A percentile compares a stretch with the other conserved stretches of the same genome.
Evolutionary conservation across 2,329 filamentous ascomycete genomes (phyloP).

Genomic region (Ascomycota sp.): DNA sequence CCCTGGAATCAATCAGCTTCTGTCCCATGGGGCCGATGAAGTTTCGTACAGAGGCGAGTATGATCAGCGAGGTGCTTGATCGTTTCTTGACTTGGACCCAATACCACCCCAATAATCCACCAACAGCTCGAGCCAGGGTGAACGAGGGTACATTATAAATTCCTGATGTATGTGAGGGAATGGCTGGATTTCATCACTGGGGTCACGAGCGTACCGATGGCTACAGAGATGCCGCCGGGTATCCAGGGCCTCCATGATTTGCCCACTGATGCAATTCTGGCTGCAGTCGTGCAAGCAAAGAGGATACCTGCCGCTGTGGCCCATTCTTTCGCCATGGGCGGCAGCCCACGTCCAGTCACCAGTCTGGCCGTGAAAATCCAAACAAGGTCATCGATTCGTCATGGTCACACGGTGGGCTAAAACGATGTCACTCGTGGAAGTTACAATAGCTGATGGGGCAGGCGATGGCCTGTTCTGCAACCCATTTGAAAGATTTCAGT

Average conservation of each 20-base stretch:
- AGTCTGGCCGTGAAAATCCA: slow-evolving; percentile 94
- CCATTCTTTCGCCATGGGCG: slow-evolving; percentile 64
- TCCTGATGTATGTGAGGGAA: slow-evolving; percentile 22
- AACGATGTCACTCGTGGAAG: slow-evolving; percentile 28
- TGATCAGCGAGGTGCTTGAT: slow-evolving; percentile 58
- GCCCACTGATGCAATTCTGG: slow-evolving; percentile 39
- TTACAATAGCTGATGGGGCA: slow-evolving; percentile 16
- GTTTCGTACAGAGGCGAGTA: slow-evolving; percentile 46
- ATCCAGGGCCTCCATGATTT: slow-evolving; percentile 53
- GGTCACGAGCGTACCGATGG: slow-evolving; percentile 44
- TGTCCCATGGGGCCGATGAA: neutral
- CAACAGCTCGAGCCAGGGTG: slow-evolving; percentile 69
- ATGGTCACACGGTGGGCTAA: slow-evolving; percentile 31
- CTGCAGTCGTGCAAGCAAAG: slow-evolving; percentile 49
- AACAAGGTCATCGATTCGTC: slow-evolving; percentile 47
- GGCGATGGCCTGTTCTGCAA: no score
- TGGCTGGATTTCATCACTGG: neutral
- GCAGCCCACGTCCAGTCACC: slow-evolving; percentile 77
- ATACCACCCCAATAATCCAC: slow-evolving; percentile 56
- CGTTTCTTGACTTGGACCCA: slow-evolving; percentile 39
- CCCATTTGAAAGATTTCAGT: no score
- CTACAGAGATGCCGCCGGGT: slow-evolving; percentile 87
- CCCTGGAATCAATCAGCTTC: no score
- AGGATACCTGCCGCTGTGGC: slow-evolving; percentile 53
- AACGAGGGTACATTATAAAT: slow-evolving; percentile 98